Conservation (phyloP, 441 rosid genomes). For the Melastoma candidum region DNA sequence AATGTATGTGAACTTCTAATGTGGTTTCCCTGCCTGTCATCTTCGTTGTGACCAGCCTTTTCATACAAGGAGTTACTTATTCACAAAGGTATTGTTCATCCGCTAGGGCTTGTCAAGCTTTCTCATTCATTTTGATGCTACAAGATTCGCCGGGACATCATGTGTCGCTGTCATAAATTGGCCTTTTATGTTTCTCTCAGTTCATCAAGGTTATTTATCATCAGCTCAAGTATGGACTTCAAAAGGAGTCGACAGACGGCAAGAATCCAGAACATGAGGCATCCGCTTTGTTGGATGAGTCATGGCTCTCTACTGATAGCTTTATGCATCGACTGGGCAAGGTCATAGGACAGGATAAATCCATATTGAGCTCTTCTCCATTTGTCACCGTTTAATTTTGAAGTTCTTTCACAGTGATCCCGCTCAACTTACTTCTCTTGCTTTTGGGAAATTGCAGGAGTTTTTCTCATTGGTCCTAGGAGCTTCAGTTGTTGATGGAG, state of each 20-base stretch:
- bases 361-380: neutral
- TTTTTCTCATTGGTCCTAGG: constrained; percentile 60
- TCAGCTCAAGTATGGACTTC: constrained; percentile 83
- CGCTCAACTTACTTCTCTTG: neutral
- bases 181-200: constrained; percentile 16
- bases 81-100: constrained; percentile 46
- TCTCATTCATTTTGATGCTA: too few relatives aligned
- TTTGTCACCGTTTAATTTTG: neutral
- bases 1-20: neutral
- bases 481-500: constrained; percentile 74
- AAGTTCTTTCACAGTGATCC: neutral
- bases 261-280: constrained; percentile 34
- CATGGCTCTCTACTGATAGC: constrained; percentile 75
- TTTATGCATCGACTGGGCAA: constrained; percentile 69
- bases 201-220: constrained; percentile 70
- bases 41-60: constrained; percentile 52
- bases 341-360: constrained; percentile 28
- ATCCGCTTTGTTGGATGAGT: constrained; percentile 59
- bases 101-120: too few relatives aligned
- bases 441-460: constrained; percentile 38
- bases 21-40: neutral
- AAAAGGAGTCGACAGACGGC: constrained; percentile 35
- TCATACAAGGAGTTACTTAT: constrained; percentile 65
- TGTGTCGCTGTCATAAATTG: too few relatives aligned
- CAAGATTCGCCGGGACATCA: too few relatives aligned